These are phyloP conservation scores for Suillus hirtellus DNA, from an alignment of 768 basidiomycete species.

Conservation along the genomic window DNA sequence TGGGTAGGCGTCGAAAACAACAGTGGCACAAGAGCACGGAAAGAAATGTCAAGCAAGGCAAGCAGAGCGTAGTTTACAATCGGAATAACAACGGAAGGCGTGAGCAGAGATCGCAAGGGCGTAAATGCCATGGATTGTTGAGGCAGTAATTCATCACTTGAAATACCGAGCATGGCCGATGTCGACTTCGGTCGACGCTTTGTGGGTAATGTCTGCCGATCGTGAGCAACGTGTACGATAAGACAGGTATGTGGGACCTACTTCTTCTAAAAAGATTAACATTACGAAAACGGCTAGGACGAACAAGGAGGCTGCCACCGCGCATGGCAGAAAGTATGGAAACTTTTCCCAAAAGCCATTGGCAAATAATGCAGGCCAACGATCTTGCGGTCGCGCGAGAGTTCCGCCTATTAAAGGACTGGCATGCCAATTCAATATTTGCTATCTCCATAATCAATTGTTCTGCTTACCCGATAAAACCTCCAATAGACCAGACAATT, in stretches of 20 bases:
- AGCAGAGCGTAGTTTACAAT: slow-evolving; percentile 43
- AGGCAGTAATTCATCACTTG: not conserved
- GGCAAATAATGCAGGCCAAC: slow-evolving; percentile 50
- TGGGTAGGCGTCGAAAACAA: slow-evolving; percentile 45
- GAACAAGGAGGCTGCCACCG: slow-evolving; percentile 22
- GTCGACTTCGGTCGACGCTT: not conserved
- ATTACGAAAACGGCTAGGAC: slow-evolving; percentile 19
- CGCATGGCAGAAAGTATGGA: slow-evolving; percentile 40
- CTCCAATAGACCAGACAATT: slow-evolving; percentile 29
- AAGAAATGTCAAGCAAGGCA: slow-evolving; percentile 43
- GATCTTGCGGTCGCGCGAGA: slow-evolving; percentile 54
- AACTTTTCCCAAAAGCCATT: slow-evolving; percentile 38
- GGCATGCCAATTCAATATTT: slow-evolving; percentile 37
- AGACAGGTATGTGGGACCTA: slow-evolving; percentile 14
- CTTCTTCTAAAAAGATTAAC: slow-evolving; percentile 32
- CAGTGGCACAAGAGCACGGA: slow-evolving; percentile 42
- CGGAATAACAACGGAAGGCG: slow-evolving; percentile 39
- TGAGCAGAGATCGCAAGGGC: slow-evolving; percentile 32
- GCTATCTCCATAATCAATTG: not conserved
- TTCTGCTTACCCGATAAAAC: slow-evolving; percentile 36
- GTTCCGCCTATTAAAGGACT: slow-evolving; percentile 60
- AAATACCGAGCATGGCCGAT: not conserved
- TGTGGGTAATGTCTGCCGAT: not conserved
- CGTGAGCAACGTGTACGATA: not conserved
- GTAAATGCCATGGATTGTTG: slow-evolving; percentile 23